Percentiles rank a stretch among this genome's conserved stretches.
Evolutionary conservation across 2,329 filamentous ascomycete species (phyloP).

Genomic region (Cordyceps javanica): DNA sequence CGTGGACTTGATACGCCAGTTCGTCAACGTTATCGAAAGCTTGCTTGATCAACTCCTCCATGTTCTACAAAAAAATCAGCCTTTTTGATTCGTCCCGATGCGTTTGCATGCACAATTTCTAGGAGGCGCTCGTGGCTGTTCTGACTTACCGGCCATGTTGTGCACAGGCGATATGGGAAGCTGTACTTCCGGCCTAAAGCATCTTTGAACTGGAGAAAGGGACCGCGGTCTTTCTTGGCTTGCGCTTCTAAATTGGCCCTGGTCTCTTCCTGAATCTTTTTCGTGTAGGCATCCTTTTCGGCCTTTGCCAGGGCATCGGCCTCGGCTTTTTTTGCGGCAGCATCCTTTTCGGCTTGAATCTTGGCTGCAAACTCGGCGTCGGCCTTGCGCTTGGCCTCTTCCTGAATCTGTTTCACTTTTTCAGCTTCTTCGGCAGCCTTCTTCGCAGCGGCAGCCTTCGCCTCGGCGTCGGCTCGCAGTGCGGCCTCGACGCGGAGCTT

Average conservation of each 20-base stretch:
- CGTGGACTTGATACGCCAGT: constrained; percentile 68
- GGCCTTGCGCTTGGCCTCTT: constrained; percentile 32
- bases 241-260: constrained; percentile 43
- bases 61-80: constrained; percentile 49
- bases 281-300: constrained; percentile 37
- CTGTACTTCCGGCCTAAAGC: constrained; percentile 86
- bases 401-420: constrained; percentile 30
- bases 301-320: constrained; percentile 29
- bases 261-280: constrained; percentile 46
- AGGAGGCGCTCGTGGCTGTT: neutral
- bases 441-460: constrained; percentile 36
- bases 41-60: constrained; percentile 82
- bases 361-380: constrained; percentile 31
- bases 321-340: constrained; percentile 26
- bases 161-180: constrained; percentile 81
- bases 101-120: neutral
- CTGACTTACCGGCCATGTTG: constrained; percentile 69
- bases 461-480: constrained; percentile 35
- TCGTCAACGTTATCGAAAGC: constrained; percentile 74
- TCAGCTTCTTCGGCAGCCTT: constrained; percentile 38
- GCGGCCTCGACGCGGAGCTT: constrained; percentile 35
- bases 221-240: constrained; percentile 48
- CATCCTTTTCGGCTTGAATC: constrained; percentile 12
- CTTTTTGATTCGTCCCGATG: neutral
- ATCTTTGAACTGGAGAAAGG: constrained; percentile 84